These are phyloP conservation scores for Colletotrichum salicis DNA, from an alignment of 2,329 filamentous ascomycete genomes.

Conservation along the genomic window DNA sequence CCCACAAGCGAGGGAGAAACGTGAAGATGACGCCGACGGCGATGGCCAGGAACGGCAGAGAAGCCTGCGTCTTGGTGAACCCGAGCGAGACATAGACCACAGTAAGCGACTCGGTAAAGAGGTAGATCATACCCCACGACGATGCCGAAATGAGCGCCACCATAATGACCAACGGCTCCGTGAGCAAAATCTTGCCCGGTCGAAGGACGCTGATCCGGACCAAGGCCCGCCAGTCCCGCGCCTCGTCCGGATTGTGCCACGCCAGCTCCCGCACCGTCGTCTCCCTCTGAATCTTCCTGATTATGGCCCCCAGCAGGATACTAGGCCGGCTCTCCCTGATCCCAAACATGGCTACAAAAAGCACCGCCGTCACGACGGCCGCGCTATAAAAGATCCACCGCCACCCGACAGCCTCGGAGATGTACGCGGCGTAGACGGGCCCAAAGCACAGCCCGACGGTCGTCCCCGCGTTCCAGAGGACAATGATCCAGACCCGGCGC, in stretches of 20 bases:
- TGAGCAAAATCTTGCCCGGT: slow-evolving; percentile 55
- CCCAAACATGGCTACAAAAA: slow-evolving; percentile 47
- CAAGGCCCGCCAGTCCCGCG: slow-evolving; percentile 49
- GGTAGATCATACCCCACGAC: slow-evolving; percentile 58
- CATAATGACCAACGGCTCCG: slow-evolving; percentile 57
- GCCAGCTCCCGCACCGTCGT: slow-evolving; percentile 33
- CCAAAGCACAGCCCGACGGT: slow-evolving; percentile 56
- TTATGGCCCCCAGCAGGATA: slow-evolving; percentile 46
- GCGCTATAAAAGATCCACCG: slow-evolving; percentile 58
- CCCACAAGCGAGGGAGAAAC: slow-evolving; percentile 54
- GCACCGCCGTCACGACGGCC: slow-evolving; percentile 48
- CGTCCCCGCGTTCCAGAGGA: slow-evolving; percentile 54
- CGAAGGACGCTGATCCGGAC: slow-evolving; percentile 50
- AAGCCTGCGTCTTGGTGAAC: slow-evolving; percentile 46
- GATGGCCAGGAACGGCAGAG: slow-evolving; percentile 53
- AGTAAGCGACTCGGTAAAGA: slow-evolving; percentile 56
- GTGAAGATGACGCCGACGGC: slow-evolving; percentile 52
- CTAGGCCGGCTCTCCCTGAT: slow-evolving; percentile 58
- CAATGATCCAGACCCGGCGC: slow-evolving; percentile 58
- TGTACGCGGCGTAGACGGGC: slow-evolving; percentile 55
- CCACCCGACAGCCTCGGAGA: slow-evolving; percentile 51
- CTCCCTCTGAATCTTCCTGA: slow-evolving; percentile 30
- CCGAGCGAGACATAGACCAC: slow-evolving; percentile 51
- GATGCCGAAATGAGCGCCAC: slow-evolving; percentile 54
- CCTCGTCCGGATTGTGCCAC: slow-evolving; percentile 51